These are phyloP conservation scores for Aspergillus glaucus DNA, from an alignment of 2,329 filamentous ascomycete genomes.

Conservation along the genomic window DNA sequence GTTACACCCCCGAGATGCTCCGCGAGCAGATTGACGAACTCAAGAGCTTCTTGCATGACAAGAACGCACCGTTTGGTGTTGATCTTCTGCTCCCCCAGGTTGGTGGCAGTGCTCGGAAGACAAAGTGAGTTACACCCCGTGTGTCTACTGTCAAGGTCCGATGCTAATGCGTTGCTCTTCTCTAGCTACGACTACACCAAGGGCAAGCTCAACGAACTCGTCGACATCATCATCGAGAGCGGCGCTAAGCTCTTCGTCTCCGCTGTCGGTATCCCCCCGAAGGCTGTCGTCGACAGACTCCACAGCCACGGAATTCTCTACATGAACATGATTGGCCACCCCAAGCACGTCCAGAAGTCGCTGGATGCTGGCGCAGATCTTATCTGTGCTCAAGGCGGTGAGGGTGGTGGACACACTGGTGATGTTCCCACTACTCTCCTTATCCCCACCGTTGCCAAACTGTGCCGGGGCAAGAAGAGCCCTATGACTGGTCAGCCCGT, in stretches of 20 bases:
- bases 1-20: constrained; percentile 97
- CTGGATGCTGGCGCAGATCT: constrained; percentile 87
- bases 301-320: constrained; percentile 84
- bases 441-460: constrained; percentile 83
- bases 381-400: constrained; percentile 96
- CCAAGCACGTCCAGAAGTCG: constrained; percentile 97
- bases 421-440: constrained; percentile 87
- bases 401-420: constrained; percentile 94
- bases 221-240: constrained; percentile 88
- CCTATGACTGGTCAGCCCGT: constrained; percentile 82
- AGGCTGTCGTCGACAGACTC: constrained; percentile 79
- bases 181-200: constrained; percentile 97
- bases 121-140: constrained; percentile 55
- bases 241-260: constrained; percentile 92
- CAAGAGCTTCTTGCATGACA: constrained; percentile 79
- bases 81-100: constrained; percentile 92
- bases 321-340: constrained; percentile 99
- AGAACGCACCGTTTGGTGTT: constrained; percentile 92
- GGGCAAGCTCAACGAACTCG: constrained; percentile 86
- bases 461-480: constrained; percentile 73
- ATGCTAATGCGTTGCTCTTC: constrained; percentile 8
- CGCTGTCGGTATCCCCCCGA: constrained; percentile 88
- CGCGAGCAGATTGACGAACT: constrained; percentile 90
- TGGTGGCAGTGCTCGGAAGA: constrained; percentile 88
- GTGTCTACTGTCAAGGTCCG: not conserved